Evolutionary conservation across 805 yeast genomes (phyloP), one percentile per base, ranked within the genome.

Genomic region (Isabelozyma rhagii): DNA sequence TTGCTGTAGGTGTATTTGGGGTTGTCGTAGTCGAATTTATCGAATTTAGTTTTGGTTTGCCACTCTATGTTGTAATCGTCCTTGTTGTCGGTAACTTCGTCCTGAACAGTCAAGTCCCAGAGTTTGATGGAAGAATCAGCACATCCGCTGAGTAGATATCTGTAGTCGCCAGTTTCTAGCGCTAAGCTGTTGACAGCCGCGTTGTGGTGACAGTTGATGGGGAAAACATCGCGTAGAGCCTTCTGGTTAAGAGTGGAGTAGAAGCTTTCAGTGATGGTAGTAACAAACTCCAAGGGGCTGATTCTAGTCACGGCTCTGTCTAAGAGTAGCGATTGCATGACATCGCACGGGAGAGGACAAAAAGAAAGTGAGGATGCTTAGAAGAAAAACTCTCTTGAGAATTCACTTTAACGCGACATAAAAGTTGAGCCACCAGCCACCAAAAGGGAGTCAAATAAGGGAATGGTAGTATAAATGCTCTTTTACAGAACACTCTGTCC

Each of bases 91-190:
- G 42, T 44, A 27, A 11, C 55, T 49, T 42, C 54, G 43, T 53
- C 53, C 49, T 52, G 50, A 11, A 21, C 21, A 3, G 70, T 62
- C 18, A 83, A 54, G 52, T 85, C 87, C 91, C 93, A 89, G 27
- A 89, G 52, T 48, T 80, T 81, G 11, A 89, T 71, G 3, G 83
- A 72, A 1, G 89, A 80, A 59, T 88, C 93, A 1, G 88, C 88
- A 15, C 87, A 82, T 1, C 92, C 96, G 28, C 90, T 82, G 5
- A 89, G 64, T 54, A 88, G 55, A 52, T 65, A 84, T 49, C 78
- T 68, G 44, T 69, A 60, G 4, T 73, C 73, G 2, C 62, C 58
- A 7, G 58, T 55, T 48, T 88, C 94, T 14, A 87, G 56, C 1
- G 84, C 78, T 5, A 88, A 63, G 3, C 85, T 67, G 55, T 85